Conservation (phyloP, 139 green algal genomes). For the Pleodorina starrii region DNA sequence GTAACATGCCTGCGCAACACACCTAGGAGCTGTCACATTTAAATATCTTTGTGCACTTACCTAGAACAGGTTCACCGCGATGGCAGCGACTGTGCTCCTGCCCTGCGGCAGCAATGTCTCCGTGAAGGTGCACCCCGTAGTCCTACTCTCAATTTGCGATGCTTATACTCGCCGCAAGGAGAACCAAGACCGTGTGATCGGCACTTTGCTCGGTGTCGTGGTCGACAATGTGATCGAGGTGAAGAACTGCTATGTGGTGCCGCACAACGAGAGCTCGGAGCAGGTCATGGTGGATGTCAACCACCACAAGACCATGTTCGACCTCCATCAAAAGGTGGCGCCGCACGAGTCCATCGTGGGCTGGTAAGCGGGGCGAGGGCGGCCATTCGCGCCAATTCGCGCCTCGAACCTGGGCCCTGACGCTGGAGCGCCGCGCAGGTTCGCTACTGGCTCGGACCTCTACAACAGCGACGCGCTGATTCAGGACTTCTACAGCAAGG, state of each 20-base stretch:
- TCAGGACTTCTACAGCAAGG: slow-evolving; percentile 92
- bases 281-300: slow-evolving; percentile 95
- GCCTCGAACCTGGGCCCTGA: background rate
- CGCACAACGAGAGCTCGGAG: slow-evolving; percentile 94
- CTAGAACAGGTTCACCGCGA: background rate
- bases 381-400: too few relatives aligned
- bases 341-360: slow-evolving; percentile 89
- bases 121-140: slow-evolving; percentile 92
- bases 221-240: slow-evolving; percentile 85
- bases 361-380: slow-evolving; percentile 76
- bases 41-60: background rate
- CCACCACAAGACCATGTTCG: slow-evolving; percentile 95
- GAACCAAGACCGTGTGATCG: slow-evolving; percentile 93
- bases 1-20: too few relatives aligned
- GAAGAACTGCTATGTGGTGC: slow-evolving; percentile 95
- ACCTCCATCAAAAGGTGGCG: slow-evolving; percentile 92
- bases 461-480: slow-evolving; percentile 91
- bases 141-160: slow-evolving; percentile 95
- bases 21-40: too few relatives aligned
- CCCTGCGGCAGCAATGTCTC: slow-evolving; percentile 56
- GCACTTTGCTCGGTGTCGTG: slow-evolving; percentile 92
- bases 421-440: slow-evolving; percentile 71
- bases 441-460: slow-evolving; percentile 86
- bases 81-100: slow-evolving; percentile 44
- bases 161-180: slow-evolving; percentile 92